phyloP scores from a whole-genome alignment of 768 basidiomycete species.

The Boletus barrowsii region DNA sequence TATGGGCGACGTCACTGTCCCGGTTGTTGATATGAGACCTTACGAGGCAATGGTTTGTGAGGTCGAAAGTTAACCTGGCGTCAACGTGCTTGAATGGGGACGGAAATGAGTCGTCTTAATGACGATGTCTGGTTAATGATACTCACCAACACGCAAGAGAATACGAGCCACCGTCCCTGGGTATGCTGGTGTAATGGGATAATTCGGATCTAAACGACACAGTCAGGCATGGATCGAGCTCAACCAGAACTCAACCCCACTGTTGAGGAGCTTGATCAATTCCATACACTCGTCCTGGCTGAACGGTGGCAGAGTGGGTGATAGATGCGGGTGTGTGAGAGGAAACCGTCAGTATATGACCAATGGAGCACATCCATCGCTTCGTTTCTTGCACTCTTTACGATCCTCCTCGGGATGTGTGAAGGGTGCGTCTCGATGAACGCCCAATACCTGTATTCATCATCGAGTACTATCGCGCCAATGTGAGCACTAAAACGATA shows the following conservation, averaged over 20 bases:
- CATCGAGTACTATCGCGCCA: slow-evolving; percentile 55
- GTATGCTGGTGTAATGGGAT: slow-evolving; percentile 39
- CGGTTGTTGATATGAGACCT: slow-evolving; percentile 35
- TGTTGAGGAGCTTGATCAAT: slow-evolving; percentile 55
- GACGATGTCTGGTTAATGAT: background rate
- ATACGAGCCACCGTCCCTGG: slow-evolving; percentile 69
- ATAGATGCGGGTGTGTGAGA: slow-evolving; percentile 51
- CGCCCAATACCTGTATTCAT: slow-evolving; percentile 79
- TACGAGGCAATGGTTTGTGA: slow-evolving; percentile 60
- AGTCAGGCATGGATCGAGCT: background rate
- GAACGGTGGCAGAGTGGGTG: slow-evolving; percentile 60
- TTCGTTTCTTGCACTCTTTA: slow-evolving; percentile 55
- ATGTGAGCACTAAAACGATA: background rate
- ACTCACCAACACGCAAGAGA: slow-evolving; percentile 63
- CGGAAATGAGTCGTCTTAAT: slow-evolving; percentile 1
- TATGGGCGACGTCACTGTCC: too few relatives aligned
- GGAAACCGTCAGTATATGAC: slow-evolving; percentile 77
- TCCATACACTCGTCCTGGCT: slow-evolving; percentile 76
- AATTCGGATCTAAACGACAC: slow-evolving; percentile 14
- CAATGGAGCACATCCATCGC: slow-evolving; percentile 76
- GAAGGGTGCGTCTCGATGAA: slow-evolving; percentile 80
- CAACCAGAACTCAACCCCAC: slow-evolving; percentile 14
- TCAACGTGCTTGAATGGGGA: slow-evolving; percentile 50
- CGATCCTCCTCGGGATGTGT: slow-evolving; percentile 51
- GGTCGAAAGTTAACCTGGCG: slow-evolving; percentile 69